These are phyloP conservation scores for Casuarina glauca DNA, from an alignment of 306 rosid species.

Conservation along the genomic window DNA sequence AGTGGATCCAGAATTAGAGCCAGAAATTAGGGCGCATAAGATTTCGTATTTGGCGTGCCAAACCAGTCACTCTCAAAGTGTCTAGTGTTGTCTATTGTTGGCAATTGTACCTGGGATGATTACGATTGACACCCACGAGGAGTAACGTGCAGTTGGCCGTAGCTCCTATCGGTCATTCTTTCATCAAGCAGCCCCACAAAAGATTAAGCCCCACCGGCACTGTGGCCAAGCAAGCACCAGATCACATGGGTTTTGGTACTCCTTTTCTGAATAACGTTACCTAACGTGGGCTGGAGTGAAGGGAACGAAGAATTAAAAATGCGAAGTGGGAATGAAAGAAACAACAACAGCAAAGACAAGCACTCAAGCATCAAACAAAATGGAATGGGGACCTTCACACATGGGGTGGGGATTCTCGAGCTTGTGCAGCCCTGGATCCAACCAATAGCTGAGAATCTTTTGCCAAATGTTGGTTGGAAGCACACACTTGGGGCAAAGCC, in stretches of 20 bases:
- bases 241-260: conserved; percentile 90
- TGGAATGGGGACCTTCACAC: conserved; percentile 88
- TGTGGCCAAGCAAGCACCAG: conserved; percentile 65
- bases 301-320: conserved; percentile 28
- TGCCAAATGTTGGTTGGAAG: conserved; percentile 43
- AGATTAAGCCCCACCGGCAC: conserved; percentile 34
- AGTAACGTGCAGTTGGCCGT: conserved; percentile 75
- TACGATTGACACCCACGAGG: conserved; percentile 80
- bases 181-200: conserved; percentile 43
- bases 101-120: conserved; percentile 60
- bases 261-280: conserved; percentile 49
- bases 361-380: conserved; percentile 54
- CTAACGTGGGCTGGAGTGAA: conserved; percentile 49
- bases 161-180: conserved; percentile 52
- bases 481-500: conserved; percentile 25
- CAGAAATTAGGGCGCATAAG: too few species aligned
- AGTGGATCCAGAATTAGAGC: too few species aligned
- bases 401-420: conserved; percentile 63
- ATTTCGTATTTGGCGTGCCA: too few species aligned
- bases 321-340: conserved; percentile 52
- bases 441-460: conserved; percentile 61
- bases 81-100: conserved; percentile 52
- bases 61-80: conserved; percentile 21
- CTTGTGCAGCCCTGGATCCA: conserved; percentile 64
- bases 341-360: conserved; percentile 73